Evolutionary conservation across 1,284 basidiomycete species (phyloP).

Genomic region (Ceratobasidium sp.): DNA sequence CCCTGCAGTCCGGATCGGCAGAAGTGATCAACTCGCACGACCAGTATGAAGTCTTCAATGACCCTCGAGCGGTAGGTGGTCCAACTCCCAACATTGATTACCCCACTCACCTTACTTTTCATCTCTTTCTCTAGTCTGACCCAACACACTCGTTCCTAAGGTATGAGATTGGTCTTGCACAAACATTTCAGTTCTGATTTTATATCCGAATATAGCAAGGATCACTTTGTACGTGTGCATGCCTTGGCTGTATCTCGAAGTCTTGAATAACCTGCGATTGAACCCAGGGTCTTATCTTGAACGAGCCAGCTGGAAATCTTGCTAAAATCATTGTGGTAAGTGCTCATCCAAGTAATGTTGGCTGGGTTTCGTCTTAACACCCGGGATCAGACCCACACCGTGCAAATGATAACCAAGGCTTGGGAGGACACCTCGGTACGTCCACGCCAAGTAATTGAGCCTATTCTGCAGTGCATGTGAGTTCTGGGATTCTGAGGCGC

Average conservation of each 20-base stretch:
- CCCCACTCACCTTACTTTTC: slow-evolving; percentile 2
- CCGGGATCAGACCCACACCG: slow-evolving; percentile 65
- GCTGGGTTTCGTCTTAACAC: slow-evolving; percentile 47
- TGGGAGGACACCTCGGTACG: slow-evolving; percentile 83
- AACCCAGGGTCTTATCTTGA: slow-evolving; percentile 76
- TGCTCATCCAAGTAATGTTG: slow-evolving; percentile 42
- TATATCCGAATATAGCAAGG: slow-evolving; percentile 64
- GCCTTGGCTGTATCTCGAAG: neutral
- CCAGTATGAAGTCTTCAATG: slow-evolving; percentile 87
- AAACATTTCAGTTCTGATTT: slow-evolving; percentile 48
- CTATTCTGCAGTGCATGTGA: slow-evolving; percentile 80
- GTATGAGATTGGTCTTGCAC: neutral
- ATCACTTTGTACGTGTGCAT: slow-evolving; percentile 74
- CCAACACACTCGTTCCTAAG: slow-evolving; percentile 86
- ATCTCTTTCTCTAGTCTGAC: slow-evolving; percentile 69
- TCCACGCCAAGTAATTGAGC: slow-evolving; percentile 72
- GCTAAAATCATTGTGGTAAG: slow-evolving; percentile 77
- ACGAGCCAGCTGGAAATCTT: slow-evolving; percentile 83
- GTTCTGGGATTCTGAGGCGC: slow-evolving; percentile 52
- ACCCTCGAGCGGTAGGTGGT: slow-evolving; percentile 74
- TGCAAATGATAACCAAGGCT: slow-evolving; percentile 77
- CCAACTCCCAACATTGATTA: neutral
- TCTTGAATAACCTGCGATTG: neutral
- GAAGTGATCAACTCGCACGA: slow-evolving; percentile 85
- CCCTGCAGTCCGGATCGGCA: slow-evolving; percentile 72